Evolutionary conservation across 495 filamentous ascomycete genomes (phyloP).

Genomic region (Tuber melanosporum): DNA sequence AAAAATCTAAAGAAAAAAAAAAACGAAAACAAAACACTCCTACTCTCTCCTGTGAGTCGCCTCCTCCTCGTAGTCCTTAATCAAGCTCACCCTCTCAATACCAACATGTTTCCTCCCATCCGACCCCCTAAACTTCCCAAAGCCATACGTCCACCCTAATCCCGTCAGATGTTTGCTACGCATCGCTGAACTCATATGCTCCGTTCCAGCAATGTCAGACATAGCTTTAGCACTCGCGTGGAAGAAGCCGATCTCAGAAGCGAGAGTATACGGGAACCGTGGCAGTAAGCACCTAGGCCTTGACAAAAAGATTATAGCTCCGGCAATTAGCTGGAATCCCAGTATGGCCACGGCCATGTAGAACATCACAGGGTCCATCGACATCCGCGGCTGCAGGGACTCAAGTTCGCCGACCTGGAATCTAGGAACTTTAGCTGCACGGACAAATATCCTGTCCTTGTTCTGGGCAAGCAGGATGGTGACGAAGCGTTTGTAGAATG

Average conservation of each 20-base stretch:
- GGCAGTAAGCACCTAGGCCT: slow-evolving; percentile 22
- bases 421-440: background rate
- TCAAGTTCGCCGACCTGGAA: slow-evolving; percentile 4
- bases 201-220: slow-evolving; percentile 21
- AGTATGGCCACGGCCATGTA: slow-evolving; percentile 4
- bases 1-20: background rate
- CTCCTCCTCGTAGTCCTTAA: background rate
- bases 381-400: background rate
- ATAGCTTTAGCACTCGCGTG: slow-evolving; percentile 14
- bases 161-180: slow-evolving; percentile 4
- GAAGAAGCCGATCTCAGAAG: slow-evolving; percentile 8
- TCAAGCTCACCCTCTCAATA: slow-evolving; percentile 9
- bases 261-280: slow-evolving; percentile 11
- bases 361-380: slow-evolving; percentile 9
- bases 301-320: slow-evolving; percentile 4
- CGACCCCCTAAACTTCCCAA: slow-evolving; percentile 14
- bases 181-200: slow-evolving; percentile 6
- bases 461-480: slow-evolving; percentile 9
- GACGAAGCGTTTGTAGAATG: slow-evolving; percentile 8
- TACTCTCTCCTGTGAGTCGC: background rate
- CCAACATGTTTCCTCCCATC: slow-evolving; percentile 24
- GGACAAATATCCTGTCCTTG: slow-evolving; percentile 9
- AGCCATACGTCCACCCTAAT: slow-evolving; percentile 19
- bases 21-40: background rate
- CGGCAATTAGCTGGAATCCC: slow-evolving; percentile 7